Conservation (phyloP, 257 asterid species). For the Nicotiana obtusifolia region DNA sequence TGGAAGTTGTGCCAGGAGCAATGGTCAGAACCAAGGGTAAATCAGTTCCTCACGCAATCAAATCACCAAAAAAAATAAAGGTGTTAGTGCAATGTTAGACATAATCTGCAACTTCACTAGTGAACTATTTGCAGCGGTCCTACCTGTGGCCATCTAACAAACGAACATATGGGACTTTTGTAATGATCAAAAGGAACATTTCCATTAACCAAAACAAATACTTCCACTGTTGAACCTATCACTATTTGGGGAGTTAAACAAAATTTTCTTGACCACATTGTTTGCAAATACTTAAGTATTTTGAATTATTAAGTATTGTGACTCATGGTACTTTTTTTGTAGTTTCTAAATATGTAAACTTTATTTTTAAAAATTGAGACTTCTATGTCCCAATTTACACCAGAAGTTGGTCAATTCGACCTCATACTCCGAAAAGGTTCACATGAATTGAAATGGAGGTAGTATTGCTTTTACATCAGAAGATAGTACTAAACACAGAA, state of each 20-base stretch:
- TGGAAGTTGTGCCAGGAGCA: background rate
- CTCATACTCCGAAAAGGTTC: too few relatives aligned
- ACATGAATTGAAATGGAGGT: too few relatives aligned
- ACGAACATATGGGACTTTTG: background rate
- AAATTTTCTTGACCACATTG: too few relatives aligned
- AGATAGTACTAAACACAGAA: background rate
- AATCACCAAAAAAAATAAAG: background rate
- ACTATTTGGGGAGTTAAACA: too few relatives aligned
- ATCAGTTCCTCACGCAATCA: background rate
- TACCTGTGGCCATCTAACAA: background rate
- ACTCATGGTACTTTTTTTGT: too few relatives aligned
- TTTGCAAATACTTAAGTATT: too few relatives aligned
- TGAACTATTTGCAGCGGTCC: background rate
- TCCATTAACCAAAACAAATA: background rate
- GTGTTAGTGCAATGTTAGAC: background rate
- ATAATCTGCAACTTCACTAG: background rate
- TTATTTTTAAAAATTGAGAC: too few relatives aligned
- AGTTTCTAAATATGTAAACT: too few relatives aligned
- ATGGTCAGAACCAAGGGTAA: background rate
- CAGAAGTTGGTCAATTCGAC: too few relatives aligned
- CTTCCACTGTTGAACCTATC: too few relatives aligned
- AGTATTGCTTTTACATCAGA: background rate
- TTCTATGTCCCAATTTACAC: too few relatives aligned
- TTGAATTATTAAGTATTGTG: too few relatives aligned
- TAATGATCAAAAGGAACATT: background rate